Conservation (phyloP, 306 rosid species). For the Pueraria montana region DNA sequence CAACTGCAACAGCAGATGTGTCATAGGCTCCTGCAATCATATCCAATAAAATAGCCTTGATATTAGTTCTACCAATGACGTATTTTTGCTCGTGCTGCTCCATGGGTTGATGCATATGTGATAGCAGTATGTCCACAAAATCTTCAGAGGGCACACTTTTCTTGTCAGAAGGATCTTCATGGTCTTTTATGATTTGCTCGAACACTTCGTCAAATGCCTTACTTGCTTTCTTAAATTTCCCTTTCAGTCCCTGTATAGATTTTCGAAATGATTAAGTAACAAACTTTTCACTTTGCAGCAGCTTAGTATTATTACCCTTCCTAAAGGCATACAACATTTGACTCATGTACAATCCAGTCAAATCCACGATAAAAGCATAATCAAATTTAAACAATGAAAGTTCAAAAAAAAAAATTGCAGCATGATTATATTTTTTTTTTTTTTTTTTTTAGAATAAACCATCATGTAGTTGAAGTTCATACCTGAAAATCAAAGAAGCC, state of each 20-base stretch:
- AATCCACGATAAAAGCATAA: neutral
- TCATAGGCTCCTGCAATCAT: constrained; percentile 42
- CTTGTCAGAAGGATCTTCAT: neutral
- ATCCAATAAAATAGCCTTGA: constrained; percentile 50
- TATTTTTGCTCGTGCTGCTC: constrained; percentile 20
- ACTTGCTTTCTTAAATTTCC: constrained; percentile 8
- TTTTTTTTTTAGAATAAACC: neutral
- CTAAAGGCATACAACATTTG: neutral
- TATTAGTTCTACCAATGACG: constrained; percentile 34
- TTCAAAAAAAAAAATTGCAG: neutral
- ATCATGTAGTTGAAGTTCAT: neutral
- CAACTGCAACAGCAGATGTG: neutral
- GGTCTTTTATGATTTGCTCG: constrained; percentile 43
- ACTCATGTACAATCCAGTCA: neutral
- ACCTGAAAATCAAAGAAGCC: constrained; percentile 44
- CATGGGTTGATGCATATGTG: neutral
- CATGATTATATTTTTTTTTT: neutral
- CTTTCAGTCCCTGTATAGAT: constrained; percentile 18
- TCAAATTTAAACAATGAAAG: neutral
- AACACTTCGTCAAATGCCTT: constrained; percentile 37
- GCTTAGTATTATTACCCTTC: neutral
- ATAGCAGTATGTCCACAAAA: constrained; percentile 41
- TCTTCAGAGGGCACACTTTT: neutral
- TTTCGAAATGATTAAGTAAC: neutral
- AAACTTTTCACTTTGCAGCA: neutral